A percentile compares a stretch with the other conserved stretches of the same genome.
phyloP scores from a whole-genome alignment of 306 rosid species.

The Vicia sativa region DNA sequence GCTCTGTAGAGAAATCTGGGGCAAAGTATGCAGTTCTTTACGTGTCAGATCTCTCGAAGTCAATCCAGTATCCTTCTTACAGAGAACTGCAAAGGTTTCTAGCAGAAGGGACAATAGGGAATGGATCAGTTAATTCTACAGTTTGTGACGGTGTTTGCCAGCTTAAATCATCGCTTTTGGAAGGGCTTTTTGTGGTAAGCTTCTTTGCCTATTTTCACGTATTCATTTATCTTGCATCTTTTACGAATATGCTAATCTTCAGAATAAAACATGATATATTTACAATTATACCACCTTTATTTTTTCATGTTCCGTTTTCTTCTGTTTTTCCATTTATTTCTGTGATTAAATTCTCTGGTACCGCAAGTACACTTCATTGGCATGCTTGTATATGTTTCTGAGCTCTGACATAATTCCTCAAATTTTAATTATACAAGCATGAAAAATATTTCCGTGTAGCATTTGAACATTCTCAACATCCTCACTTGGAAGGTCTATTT shows the following conservation, averaged over 20 bases:
- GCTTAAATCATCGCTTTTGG: constrained; percentile 88
- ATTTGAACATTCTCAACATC: constrained; percentile 27
- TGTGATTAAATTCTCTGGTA: constrained; percentile 22
- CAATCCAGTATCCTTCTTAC: constrained; percentile 66
- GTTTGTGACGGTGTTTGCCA: constrained; percentile 81
- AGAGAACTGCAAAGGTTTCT: constrained; percentile 77
- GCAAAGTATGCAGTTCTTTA: constrained; percentile 85
- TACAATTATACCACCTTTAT: not conserved
- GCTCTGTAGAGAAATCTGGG: constrained; percentile 73
- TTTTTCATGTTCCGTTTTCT: not conserved
- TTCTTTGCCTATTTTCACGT: constrained; percentile 33
- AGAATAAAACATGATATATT: constrained; percentile 6
- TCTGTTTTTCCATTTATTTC: constrained; percentile 3
- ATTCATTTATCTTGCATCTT: constrained; percentile 22
- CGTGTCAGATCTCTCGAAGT: constrained; percentile 71
- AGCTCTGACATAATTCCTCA: constrained; percentile 15
- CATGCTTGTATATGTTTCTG: constrained; percentile 26
- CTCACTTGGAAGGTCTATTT: not conserved
- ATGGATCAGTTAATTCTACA: constrained; percentile 48
- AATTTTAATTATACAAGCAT: constrained; percentile 26
- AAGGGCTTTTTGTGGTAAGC: constrained; percentile 89
- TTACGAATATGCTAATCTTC: constrained; percentile 1
- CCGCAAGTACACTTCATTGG: constrained; percentile 4
- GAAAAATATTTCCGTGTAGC: constrained; percentile 27
- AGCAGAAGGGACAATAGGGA: constrained; percentile 62